Base-by-base conservation (phyloP, 352 stramenopile species). In the Phytophthora melonis region DNA sequence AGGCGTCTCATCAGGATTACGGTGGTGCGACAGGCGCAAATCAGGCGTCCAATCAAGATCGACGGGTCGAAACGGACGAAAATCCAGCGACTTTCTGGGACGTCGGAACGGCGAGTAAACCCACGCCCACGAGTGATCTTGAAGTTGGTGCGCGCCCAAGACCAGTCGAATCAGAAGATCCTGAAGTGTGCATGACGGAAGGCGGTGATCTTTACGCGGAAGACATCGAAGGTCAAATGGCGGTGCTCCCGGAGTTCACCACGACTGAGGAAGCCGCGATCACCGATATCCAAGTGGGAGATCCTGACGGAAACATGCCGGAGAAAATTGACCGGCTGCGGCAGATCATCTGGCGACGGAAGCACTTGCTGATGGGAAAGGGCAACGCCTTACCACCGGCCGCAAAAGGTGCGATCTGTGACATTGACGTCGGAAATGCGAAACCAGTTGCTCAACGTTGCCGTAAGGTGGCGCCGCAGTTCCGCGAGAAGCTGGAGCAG, bases 341-440 rank as follows among this genome's bases (percentile, higher is more conserved):
- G 0, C 11, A 18, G 3, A 55, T 68, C 8, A 60, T 70, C 23
- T 67, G 57, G 47, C 52, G 34, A 13, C 13, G 32, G 3, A 18
- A 23, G 1, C 21, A 69, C 1, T 49, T 72, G 9, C 14, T 77
- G 21, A 70, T 72, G 21, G 70, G 52, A 4, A 70, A 68, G 53
- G 70, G 63, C 0, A 65, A 66, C 16, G 58, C 63, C 1, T n/a
- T 77, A 2, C 70, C 70, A 1, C 70, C 63, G 0, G 25, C 63
- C 0, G 63, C 70, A 7, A 16, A n/a, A 0, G 63, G 69, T 0
- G 58, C 50, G 1, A 23, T 68, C 2, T 72, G 69, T 13, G 63
- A 72, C 23, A 77, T 77, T 10, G 63, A 72, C 27, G 62, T 76
- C 1, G 50, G 50, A 0, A 23, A 49, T 5, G 50, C 47, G 3